A percentile compares a stretch with the other conserved stretches of the same genome.
These are phyloP conservation scores for Phytophthora meadii DNA, from an alignment of 352 stramenopile genomes.

Conservation along the genomic window DNA sequence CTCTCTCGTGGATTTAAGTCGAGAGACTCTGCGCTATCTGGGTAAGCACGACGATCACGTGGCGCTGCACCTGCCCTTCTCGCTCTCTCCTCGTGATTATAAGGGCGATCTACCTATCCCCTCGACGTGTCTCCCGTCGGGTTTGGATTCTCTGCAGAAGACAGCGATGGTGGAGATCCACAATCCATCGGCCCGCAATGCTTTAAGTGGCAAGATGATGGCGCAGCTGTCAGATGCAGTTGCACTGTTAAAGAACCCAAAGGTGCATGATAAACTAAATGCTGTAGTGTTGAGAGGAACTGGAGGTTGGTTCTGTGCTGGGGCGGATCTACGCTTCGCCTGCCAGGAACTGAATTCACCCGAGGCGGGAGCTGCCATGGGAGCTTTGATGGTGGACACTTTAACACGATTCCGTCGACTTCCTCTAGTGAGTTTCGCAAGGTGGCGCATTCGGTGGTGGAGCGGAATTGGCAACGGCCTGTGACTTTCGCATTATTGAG, in stretches of 20 bases:
- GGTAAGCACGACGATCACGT: constrained; percentile 45
- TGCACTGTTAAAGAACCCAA: constrained; percentile 53
- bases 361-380: constrained; percentile 66
- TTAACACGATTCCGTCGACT: constrained; percentile 73
- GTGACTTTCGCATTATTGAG: constrained; percentile 79
- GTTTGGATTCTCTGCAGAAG: constrained; percentile 34
- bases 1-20: constrained; percentile 39
- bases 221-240: constrained; percentile 78
- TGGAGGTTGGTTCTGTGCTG: constrained; percentile 81
- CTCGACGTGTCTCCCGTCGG: constrained; percentile 10
- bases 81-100: not conserved
- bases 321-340: constrained; percentile 78
- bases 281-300: constrained; percentile 60
- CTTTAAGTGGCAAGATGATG: constrained; percentile 89
- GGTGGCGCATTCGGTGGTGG: constrained; percentile 84
- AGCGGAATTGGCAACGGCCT: constrained; percentile 79
- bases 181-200: constrained; percentile 71
- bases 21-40: constrained; percentile 54
- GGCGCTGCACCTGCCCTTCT: constrained; percentile 41
- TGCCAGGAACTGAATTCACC: constrained; percentile 73
- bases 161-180: constrained; percentile 68
- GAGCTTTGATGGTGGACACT: constrained; percentile 73
- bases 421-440: constrained; percentile 81
- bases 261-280: constrained; percentile 56
- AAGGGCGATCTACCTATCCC: not conserved